These are phyloP conservation scores for Solanum etuberosum DNA, from an alignment of 257 asterid species.

Conservation along the genomic window DNA sequence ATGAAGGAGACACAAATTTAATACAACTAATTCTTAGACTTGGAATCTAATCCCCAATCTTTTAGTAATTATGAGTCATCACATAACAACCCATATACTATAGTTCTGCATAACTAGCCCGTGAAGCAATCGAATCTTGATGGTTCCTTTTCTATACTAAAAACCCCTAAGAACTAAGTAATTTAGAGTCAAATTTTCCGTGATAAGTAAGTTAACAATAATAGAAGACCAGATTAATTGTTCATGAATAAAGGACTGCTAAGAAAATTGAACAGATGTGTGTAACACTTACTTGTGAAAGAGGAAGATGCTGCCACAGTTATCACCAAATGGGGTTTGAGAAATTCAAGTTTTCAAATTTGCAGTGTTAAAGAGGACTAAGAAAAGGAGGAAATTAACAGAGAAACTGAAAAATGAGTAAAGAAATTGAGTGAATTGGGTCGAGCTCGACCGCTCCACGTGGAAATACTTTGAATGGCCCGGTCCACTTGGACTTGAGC, in stretches of 20 bases:
- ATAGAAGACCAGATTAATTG: neutral
- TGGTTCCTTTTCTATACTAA: neutral
- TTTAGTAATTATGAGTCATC: neutral
- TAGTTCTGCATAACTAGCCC: neutral
- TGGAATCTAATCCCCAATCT: neutral
- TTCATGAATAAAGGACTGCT: too few relatives aligned
- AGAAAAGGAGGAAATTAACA: too few relatives aligned
- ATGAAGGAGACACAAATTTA: neutral
- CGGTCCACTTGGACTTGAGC: too few relatives aligned
- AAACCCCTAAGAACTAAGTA: neutral
- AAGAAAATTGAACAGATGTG: neutral
- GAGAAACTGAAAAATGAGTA: too few relatives aligned
- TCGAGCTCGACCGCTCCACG: too few relatives aligned
- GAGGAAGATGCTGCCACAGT: neutral
- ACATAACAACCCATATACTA: neutral
- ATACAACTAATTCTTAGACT: neutral
- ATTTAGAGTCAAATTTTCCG: neutral
- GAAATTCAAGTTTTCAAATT: neutral
- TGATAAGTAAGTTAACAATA: neutral
- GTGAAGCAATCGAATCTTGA: neutral
- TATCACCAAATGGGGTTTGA: neutral
- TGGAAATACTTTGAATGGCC: too few relatives aligned
- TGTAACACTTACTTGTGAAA: neutral
- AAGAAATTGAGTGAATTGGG: too few relatives aligned
- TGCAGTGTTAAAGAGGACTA: neutral